Conservation (phyloP, 2,329 filamentous ascomycete genomes). For the Nemania bipapillata region DNA sequence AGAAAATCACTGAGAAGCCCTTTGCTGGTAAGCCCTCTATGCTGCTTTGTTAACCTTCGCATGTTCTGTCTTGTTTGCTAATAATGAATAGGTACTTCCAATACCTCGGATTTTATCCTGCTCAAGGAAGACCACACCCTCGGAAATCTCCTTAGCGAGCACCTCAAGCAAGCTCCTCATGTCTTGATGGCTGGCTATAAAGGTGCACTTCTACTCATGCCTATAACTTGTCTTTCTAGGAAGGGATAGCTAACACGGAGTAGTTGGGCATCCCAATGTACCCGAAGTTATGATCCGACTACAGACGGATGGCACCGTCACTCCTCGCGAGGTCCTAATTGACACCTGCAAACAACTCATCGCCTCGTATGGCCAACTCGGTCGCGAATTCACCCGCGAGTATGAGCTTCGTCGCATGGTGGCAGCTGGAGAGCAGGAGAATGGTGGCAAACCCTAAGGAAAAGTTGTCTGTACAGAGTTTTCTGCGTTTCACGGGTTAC, state of each 20-base stretch:
- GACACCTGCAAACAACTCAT: constrained; percentile 85
- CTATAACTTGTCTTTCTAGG: constrained; percentile 44
- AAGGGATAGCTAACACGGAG: constrained; percentile 31
- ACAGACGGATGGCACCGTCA: constrained; percentile 88
- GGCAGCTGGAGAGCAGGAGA: constrained; percentile 69
- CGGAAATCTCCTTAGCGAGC: constrained; percentile 86
- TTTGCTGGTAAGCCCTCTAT: constrained; percentile 78
- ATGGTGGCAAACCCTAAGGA: constrained; percentile 47
- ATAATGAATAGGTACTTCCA: constrained; percentile 77
- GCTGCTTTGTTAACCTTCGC: not conserved
- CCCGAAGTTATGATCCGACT: constrained; percentile 77
- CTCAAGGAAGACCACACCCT: constrained; percentile 98
- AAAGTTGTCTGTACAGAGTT: constrained; percentile 26
- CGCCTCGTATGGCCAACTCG: constrained; percentile 79
- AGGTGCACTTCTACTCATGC: constrained; percentile 59
- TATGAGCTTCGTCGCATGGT: constrained; percentile 90
- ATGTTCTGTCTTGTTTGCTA: not conserved
- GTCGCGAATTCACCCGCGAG: constrained; percentile 91
- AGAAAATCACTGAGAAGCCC: constrained; percentile 88
- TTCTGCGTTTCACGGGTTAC: constrained; percentile 30
- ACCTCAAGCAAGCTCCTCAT: constrained; percentile 84
- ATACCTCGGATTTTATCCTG: constrained; percentile 93
- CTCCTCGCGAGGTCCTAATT: constrained; percentile 88
- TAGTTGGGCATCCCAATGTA: constrained; percentile 70
- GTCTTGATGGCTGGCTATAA: constrained; percentile 95